Evolutionary conservation across 1,284 basidiomycete genomes (phyloP).

Genomic region (Papiliotrema terrestris): DNA sequence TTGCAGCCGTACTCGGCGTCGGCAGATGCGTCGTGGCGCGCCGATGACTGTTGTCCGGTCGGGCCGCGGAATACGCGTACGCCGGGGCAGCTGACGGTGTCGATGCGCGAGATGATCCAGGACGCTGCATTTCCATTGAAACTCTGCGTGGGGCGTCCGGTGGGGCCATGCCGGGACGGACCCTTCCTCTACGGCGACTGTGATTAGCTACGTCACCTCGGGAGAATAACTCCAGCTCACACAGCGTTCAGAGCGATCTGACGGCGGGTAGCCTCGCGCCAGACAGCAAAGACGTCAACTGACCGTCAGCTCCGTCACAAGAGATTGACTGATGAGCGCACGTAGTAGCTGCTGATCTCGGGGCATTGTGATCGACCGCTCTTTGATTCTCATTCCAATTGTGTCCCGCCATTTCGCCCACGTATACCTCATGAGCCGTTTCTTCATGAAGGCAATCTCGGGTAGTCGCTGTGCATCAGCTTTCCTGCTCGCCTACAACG

Average conservation of each 20-base stretch:
- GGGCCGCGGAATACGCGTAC: too few relatives aligned
- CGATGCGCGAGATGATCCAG: too few relatives aligned
- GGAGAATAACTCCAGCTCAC: constrained; percentile 11
- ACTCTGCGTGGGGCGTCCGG: background rate
- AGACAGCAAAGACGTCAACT: constrained; percentile 36
- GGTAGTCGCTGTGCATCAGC: constrained; percentile 16
- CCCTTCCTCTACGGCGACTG: constrained; percentile 15
- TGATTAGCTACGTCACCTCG: background rate
- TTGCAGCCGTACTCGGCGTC: background rate
- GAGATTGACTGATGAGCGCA: constrained; percentile 8
- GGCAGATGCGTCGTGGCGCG: background rate
- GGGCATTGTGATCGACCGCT: constrained; percentile 10
- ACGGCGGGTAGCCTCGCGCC: constrained; percentile 24
- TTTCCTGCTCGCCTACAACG: background rate
- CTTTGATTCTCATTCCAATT: constrained; percentile 9
- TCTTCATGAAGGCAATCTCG: constrained; percentile 8
- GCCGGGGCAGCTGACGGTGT: too few relatives aligned
- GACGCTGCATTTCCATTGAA: background rate
- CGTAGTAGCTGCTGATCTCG: constrained; percentile 22
- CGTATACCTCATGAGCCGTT: constrained; percentile 10
- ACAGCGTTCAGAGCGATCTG: constrained; percentile 20
- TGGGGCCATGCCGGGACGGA: constrained; percentile 6
- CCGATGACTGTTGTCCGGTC: background rate
- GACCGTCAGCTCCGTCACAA: background rate
- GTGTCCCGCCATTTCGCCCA: constrained; percentile 15